These are phyloP conservation scores for Rhizopus arrhizus DNA, from an alignment of 371 early-diverging fungal species.

Conservation along the genomic window DNA sequence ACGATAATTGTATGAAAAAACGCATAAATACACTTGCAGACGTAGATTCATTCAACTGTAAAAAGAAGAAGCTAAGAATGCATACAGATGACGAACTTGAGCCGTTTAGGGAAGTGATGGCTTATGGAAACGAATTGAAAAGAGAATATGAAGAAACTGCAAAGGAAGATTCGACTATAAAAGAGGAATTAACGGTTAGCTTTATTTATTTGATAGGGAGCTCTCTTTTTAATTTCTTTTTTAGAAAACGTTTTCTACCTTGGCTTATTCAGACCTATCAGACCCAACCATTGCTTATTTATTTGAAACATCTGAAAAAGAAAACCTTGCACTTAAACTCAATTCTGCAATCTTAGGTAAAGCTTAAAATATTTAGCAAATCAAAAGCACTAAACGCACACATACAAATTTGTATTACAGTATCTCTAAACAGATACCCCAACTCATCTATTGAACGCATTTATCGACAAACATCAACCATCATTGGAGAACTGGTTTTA, in stretches of 20 bases:
- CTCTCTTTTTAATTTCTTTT: background rate
- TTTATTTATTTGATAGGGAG: background rate
- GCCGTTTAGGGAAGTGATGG: slow-evolving; percentile 41
- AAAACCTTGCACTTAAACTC: slow-evolving; percentile 68
- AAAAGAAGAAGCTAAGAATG: slow-evolving; percentile 1
- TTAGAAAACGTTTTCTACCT: slow-evolving; percentile 50
- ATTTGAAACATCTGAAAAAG: slow-evolving; percentile 55
- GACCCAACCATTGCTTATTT: slow-evolving; percentile 58
- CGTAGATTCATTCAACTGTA: background rate
- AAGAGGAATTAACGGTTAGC: slow-evolving; percentile 1
- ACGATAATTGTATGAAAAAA: background rate
- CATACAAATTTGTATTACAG: background rate
- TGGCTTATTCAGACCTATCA: slow-evolving; percentile 74
- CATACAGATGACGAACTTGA: background rate
- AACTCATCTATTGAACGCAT: slow-evolving; percentile 25
- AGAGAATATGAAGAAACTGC: slow-evolving; percentile 51
- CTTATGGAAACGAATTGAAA: slow-evolving; percentile 70
- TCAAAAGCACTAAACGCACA: background rate
- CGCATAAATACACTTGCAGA: background rate
- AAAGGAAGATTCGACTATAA: slow-evolving; percentile 28
- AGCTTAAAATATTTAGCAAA: background rate
- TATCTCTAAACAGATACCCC: slow-evolving; percentile 22
- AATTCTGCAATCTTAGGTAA: slow-evolving; percentile 74
- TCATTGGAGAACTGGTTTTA: slow-evolving; percentile 30
- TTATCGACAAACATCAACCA: slow-evolving; percentile 16